These are phyloP conservation scores for Hymenoscyphus repandus DNA, from an alignment of 2,329 filamentous ascomycete genomes.

Conservation along the genomic window DNA sequence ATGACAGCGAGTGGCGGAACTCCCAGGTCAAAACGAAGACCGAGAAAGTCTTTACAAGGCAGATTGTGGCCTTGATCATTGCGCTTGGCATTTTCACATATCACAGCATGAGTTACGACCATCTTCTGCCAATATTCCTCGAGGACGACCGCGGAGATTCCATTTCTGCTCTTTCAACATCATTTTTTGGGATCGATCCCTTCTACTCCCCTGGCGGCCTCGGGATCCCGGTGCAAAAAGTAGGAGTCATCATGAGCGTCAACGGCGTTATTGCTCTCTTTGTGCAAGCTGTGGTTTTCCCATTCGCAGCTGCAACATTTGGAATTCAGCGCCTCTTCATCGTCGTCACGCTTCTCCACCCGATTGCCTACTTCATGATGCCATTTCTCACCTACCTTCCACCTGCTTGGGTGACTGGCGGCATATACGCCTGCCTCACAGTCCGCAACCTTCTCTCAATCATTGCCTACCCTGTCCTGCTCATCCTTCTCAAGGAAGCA, in stretches of 20 bases:
- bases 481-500: constrained; percentile 64
- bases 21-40: constrained; percentile 20
- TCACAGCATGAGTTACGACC: constrained; percentile 92
- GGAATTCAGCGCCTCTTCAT: constrained; percentile 56
- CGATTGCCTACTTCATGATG: constrained; percentile 55
- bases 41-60: constrained; percentile 50
- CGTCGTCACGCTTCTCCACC: constrained; percentile 53
- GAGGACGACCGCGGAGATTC: constrained; percentile 61
- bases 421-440: constrained; percentile 45
- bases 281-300: constrained; percentile 57
- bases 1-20: constrained; percentile 29
- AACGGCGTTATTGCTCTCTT: constrained; percentile 55
- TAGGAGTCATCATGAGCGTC: constrained; percentile 56
- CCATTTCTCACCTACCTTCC: constrained; percentile 54
- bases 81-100: constrained; percentile 88
- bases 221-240: constrained; percentile 55
- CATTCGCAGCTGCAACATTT: constrained; percentile 50
- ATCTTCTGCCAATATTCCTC: constrained; percentile 86
- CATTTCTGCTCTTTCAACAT: constrained; percentile 20
- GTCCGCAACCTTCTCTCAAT: constrained; percentile 58
- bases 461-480: constrained; percentile 57
- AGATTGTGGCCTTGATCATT: constrained; percentile 70
- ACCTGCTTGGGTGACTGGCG: constrained; percentile 42
- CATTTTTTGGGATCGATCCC: constrained; percentile 31
- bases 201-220: constrained; percentile 58